Percentiles rank a stretch among this genome's conserved stretches.
phyloP scores from a whole-genome alignment of 306 rosid species.

The Trifolium subterraneum region DNA sequence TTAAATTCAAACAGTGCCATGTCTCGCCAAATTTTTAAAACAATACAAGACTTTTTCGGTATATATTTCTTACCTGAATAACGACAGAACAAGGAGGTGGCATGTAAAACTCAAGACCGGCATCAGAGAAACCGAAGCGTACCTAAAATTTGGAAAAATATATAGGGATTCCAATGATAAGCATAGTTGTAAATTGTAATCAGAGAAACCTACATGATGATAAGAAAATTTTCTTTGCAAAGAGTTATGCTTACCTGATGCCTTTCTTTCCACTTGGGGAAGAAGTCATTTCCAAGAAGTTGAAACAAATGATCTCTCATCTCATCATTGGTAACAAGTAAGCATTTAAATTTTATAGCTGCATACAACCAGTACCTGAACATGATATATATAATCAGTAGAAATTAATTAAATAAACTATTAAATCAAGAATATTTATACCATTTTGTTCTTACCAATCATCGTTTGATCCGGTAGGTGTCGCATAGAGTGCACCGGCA shows the following conservation, averaged over 20 bases:
- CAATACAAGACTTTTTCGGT: slow-evolving; percentile 14
- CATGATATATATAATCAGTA: slow-evolving; percentile 41
- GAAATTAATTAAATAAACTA: not conserved
- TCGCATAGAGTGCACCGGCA: slow-evolving; percentile 82
- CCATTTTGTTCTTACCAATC: slow-evolving; percentile 72
- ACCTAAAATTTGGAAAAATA: slow-evolving; percentile 62
- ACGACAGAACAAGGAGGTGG: slow-evolving; percentile 95
- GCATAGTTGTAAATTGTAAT: slow-evolving; percentile 1
- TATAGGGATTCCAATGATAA: slow-evolving; percentile 35
- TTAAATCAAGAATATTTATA: slow-evolving; percentile 23
- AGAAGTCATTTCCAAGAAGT: slow-evolving; percentile 93
- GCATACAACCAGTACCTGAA: slow-evolving; percentile 99
- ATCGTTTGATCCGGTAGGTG: slow-evolving; percentile 90
- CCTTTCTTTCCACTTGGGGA: slow-evolving; percentile 98
- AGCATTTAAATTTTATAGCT: slow-evolving; percentile 92
- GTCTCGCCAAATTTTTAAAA: not conserved
- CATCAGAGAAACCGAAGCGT: slow-evolving; percentile 72
- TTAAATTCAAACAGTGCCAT: slow-evolving; percentile 11
- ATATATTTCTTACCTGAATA: slow-evolving; percentile 71
- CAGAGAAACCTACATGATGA: slow-evolving; percentile 24
- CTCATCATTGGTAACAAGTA: slow-evolving; percentile 89
- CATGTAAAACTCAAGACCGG: slow-evolving; percentile 88
- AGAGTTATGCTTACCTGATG: slow-evolving; percentile 77
- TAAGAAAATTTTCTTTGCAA: slow-evolving; percentile 4
- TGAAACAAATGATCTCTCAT: slow-evolving; percentile 94